Evolutionary conservation across 345 rosid genomes (phyloP), one percentile per base, ranked within the genome.

Genomic region (Ricinus communis): DNA sequence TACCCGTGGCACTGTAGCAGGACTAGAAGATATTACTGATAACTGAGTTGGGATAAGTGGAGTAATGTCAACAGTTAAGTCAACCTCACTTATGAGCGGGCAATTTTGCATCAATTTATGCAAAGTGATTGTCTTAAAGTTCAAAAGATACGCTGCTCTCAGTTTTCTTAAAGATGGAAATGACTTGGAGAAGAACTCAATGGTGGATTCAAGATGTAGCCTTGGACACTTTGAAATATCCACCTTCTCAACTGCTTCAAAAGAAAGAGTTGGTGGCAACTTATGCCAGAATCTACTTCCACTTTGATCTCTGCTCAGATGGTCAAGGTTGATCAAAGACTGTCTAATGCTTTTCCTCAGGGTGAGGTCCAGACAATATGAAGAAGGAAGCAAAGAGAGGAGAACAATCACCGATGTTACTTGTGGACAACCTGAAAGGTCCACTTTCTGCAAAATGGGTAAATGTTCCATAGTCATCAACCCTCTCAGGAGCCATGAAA

Each of bases 351-450:
- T 80, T 66, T 84, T 80, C 72, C 61, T 77, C 66, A 76, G 62
- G 22, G 33, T 38, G 43, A 63, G 64, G 62, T 73, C 83, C 75
- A 69, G 11, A 31, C 57, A 28, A 76, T 69, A 73, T 27, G 82
- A 68, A 41, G 56, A 28, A 69, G 85, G 83, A 77, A 88, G 83
- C 81, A 87, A 61, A 36, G 91, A 85, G 47, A 83, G 77, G 52
- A 85, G 73, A 71, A 92, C 60, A 61, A 81, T 68, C 60, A 74
- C 81, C 65, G 79, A 58, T 53, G 84, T 90, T 74, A 90, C 66
- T 66, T 88, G 96, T 5, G 85, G 86, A 74, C 91, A 86, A 68
- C 89, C 86, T 62, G 91, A 86, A 63, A 92, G 86, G 76, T 90
- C 82, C 69, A 92, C 76, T 76, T 50, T 83, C 93, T 92, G 92